Evolutionary conservation across 2,329 filamentous ascomycete species (phyloP), one percentile per base, ranked within the genome.

Genomic region (Calonectria naviculata): DNA sequence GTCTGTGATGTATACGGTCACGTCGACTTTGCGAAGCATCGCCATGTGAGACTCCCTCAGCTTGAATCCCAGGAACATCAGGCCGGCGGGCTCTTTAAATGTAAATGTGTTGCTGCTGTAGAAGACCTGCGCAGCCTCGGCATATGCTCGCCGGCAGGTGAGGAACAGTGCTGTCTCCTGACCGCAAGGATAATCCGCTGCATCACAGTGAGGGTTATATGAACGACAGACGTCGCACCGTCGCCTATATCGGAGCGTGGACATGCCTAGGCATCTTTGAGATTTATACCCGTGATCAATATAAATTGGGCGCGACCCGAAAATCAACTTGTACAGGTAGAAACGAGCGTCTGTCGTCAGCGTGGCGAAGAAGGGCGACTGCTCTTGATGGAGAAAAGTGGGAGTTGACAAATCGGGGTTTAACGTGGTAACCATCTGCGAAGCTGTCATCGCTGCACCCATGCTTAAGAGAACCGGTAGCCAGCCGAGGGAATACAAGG

Each of bases 121-220:
- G 15, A 61, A 41, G 5, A 28, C 28, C 9, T 21, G 24, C 17
- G 34, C 21, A 4, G 36, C 67, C 24, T 68, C 67, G 2, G 6
- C 21, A 9, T 68, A 46, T 26, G 41, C 61, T 15, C 67, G 47
- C 12, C 62, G 60, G n/a, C 67, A 68, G 17, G 29, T 56, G 6
- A 29, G 17, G 1, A 68, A 49, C 19, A 68, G 31, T 12, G 21
- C 26, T 19, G 28, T 28, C 2, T 10, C n/a, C 4, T 31, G 19
- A 9, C 26, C 47, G 26, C 36, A 17, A 12, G 31, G 31, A 5
- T n/a, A 31, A 21, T 65, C 19, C 2, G 19, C 31, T 6, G 13
- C 63, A 12, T 54, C 13, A 13, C 12, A 17, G 34, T 65, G 60
- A 28, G 26, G 36, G 26, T 63, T 10, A 15, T 49, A 3, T 28